These are phyloP conservation scores for Kwoniella heveanensis DNA, from an alignment of 768 basidiomycete species.

Conservation along the genomic window DNA sequence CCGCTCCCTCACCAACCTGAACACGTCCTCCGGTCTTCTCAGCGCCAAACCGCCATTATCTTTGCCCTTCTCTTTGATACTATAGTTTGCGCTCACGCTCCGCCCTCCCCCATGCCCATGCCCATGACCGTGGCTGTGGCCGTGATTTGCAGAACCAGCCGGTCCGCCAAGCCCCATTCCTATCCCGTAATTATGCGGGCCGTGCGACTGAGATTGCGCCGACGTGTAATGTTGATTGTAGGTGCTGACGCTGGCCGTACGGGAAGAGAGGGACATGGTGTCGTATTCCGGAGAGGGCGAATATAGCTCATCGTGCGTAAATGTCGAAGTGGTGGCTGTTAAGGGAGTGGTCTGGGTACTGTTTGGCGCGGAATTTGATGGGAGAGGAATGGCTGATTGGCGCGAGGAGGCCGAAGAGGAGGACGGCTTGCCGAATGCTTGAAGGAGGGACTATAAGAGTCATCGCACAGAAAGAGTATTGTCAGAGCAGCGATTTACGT, in stretches of 20 bases:
- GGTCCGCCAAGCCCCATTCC: background rate
- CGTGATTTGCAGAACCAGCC: background rate
- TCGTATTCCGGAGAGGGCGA: conserved; percentile 15
- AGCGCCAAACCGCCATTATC: conserved; percentile 6
- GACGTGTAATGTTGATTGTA: background rate
- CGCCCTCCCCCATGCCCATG: conserved; percentile 17
- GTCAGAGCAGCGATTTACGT: background rate
- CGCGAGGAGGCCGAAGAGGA: conserved; percentile 17
- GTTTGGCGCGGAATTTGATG: conserved; percentile 3
- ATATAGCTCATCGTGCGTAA: conserved; percentile 16
- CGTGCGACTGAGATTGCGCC: too few species aligned
- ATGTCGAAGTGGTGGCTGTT: conserved; percentile 8
- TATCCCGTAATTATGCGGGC: background rate
- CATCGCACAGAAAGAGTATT: background rate
- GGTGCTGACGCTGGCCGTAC: background rate
- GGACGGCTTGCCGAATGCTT: conserved; percentile 22
- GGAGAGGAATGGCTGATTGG: conserved; percentile 23
- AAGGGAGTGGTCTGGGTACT: conserved; percentile 10
- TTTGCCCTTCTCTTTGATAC: conserved; percentile 4
- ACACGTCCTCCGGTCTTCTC: conserved; percentile 41
- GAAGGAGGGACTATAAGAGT: conserved; percentile 20
- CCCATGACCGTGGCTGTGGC: conserved; percentile 9
- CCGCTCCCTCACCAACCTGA: conserved; percentile 40
- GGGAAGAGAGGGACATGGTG: conserved; percentile 9
- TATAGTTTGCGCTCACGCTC: conserved; percentile 21